These are phyloP conservation scores for Kwoniella bestiolae DNA, from an alignment of 768 basidiomycete genomes.

Conservation along the genomic window DNA sequence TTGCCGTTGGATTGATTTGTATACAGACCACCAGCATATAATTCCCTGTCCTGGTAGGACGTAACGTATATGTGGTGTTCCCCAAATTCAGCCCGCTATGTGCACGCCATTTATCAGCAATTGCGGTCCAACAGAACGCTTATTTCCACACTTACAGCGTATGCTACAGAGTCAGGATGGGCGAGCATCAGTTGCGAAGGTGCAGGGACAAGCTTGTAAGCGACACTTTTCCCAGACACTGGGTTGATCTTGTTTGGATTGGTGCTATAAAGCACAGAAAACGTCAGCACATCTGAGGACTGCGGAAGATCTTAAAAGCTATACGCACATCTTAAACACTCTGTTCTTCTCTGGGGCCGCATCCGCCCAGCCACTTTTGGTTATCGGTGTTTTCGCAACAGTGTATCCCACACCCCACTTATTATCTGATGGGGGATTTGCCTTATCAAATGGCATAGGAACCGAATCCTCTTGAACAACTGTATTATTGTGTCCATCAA, in stretches of 20 bases:
- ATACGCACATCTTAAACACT: constrained; percentile 36
- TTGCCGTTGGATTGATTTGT: constrained; percentile 48
- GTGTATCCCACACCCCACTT: constrained; percentile 38
- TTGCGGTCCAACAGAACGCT: not conserved
- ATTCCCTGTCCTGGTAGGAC: constrained; percentile 43
- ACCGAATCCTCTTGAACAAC: constrained; percentile 48
- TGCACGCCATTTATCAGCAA: not conserved
- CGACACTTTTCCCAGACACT: constrained; percentile 37
- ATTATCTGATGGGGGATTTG: constrained; percentile 17
- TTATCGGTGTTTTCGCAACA: constrained; percentile 37
- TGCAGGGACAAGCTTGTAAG: constrained; percentile 48
- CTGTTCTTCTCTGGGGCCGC: constrained; percentile 41
- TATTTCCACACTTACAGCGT: constrained; percentile 9
- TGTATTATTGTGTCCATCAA: constrained; percentile 42
- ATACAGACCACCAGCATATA: constrained; percentile 43
- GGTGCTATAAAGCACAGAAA: constrained; percentile 18
- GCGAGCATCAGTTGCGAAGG: constrained; percentile 48
- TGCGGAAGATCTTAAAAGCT: not conserved
- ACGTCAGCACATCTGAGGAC: not conserved
- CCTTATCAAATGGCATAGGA: constrained; percentile 22
- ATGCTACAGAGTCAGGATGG: constrained; percentile 29
- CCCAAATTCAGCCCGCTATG: constrained; percentile 38
- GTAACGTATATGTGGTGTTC: constrained; percentile 45
- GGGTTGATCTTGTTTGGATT: constrained; percentile 47
- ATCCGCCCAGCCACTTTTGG: constrained; percentile 41